A percentile compares a stretch with the other conserved stretches of the same genome.
Conservation (phyloP, 2,329 filamentous ascomycete species). For the Paraconiothyrium sp. region DNA sequence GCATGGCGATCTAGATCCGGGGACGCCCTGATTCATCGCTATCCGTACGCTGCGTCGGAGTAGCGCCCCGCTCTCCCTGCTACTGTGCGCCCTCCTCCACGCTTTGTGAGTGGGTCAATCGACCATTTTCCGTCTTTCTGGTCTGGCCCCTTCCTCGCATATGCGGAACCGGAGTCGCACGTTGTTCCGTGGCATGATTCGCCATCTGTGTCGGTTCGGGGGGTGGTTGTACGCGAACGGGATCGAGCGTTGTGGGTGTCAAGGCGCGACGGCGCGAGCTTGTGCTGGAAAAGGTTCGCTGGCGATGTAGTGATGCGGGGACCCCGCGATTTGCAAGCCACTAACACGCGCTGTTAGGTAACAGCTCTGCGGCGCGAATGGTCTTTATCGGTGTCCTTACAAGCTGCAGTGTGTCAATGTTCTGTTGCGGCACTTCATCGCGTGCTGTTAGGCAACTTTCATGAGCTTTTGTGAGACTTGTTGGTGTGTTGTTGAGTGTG, state of each 20-base stretch:
- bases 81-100: neutral
- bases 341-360: neutral
- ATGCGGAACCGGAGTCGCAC: neutral
- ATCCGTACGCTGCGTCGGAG: neutral
- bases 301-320: constrained; percentile 3
- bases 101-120: neutral
- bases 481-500: neutral
- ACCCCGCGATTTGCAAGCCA: neutral
- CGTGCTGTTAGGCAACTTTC: too few relatives aligned
- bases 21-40: neutral
- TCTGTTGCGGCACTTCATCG: too few relatives aligned
- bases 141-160: neutral
- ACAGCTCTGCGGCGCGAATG: neutral
- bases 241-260: neutral
- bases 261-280: constrained; percentile 1
- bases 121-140: neutral
- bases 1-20: neutral
- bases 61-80: neutral
- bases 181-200: constrained; percentile 2
- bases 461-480: too few relatives aligned
- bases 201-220: neutral
- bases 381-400: neutral
- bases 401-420: neutral
- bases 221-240: neutral
- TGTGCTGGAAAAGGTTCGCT: neutral